These are phyloP conservation scores for Fusarium chaquense DNA, from an alignment of 2,329 filamentous ascomycete genomes.

Conservation along the genomic window DNA sequence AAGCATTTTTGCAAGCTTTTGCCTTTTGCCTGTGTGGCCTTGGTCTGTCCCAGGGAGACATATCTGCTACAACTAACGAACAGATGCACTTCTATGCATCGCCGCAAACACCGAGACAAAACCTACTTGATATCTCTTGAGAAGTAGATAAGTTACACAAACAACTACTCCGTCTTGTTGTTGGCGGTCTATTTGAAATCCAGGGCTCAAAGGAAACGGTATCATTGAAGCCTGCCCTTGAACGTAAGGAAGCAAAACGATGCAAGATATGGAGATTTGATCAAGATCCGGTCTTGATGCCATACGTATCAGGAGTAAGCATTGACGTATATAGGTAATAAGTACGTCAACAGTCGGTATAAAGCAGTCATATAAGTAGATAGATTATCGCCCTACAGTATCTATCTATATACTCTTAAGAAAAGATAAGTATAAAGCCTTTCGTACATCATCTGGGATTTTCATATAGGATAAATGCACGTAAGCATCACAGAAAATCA, in stretches of 20 bases:
- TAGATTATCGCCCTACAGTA: background rate
- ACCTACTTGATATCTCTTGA: background rate
- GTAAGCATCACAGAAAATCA: background rate
- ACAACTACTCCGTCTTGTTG: background rate
- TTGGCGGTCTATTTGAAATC: background rate
- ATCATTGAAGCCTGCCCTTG: background rate
- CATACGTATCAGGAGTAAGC: background rate
- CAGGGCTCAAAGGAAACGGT: background rate
- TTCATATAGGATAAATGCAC: background rate
- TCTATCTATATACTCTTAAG: background rate
- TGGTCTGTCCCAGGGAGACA: background rate
- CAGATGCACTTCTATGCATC: background rate
- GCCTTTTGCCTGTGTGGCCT: background rate
- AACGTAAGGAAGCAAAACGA: background rate
- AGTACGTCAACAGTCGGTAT: background rate
- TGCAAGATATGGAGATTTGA: background rate
- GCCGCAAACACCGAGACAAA: background rate
- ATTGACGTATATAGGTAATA: background rate
- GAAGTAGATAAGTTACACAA: background rate
- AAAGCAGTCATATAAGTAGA: background rate
- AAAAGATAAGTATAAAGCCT: background rate
- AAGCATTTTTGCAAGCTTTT: background rate
- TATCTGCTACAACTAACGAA: background rate
- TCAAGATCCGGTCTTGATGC: background rate
- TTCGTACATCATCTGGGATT: background rate